These are phyloP conservation scores for Chlamydomonas reinhardtii DNA, from an alignment of 163 green algal species.

Conservation along the genomic window DNA sequence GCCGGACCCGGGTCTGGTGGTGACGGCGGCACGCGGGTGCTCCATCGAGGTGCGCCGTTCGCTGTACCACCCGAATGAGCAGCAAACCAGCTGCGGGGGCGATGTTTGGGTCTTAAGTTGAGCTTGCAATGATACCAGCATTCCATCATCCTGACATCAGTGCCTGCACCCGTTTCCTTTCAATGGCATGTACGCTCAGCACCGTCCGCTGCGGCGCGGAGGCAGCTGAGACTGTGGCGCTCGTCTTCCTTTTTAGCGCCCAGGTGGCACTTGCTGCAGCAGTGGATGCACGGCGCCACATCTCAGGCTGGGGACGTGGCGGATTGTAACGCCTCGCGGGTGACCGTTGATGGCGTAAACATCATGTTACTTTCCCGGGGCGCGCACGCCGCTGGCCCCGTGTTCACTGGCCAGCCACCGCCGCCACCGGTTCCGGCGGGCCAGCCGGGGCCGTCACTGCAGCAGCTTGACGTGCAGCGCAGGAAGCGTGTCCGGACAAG, in stretches of 20 bases:
- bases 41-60: too few relatives aligned
- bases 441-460: neutral
- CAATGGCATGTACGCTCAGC: neutral
- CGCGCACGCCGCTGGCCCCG: too few relatives aligned
- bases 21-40: too few relatives aligned
- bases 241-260: neutral
- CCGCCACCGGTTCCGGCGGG: neutral
- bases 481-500: neutral
- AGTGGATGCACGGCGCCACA: neutral
- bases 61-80: too few relatives aligned
- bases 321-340: too few relatives aligned
- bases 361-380: constrained; percentile 12
- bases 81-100: too few relatives aligned
- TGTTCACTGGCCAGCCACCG: neutral
- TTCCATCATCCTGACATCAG: too few relatives aligned
- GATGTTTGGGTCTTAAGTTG: too few relatives aligned
- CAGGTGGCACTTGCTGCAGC: neutral
- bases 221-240: neutral
- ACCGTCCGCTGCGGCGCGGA: neutral
- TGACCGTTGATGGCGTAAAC: neutral
- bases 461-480: neutral
- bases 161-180: too few relatives aligned
- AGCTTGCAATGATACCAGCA: too few relatives aligned
- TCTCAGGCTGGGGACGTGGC: too few relatives aligned
- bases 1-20: too few relatives aligned